These are phyloP conservation scores for Hura crepitans DNA, from an alignment of 441 rosid species.

Conservation along the genomic window DNA sequence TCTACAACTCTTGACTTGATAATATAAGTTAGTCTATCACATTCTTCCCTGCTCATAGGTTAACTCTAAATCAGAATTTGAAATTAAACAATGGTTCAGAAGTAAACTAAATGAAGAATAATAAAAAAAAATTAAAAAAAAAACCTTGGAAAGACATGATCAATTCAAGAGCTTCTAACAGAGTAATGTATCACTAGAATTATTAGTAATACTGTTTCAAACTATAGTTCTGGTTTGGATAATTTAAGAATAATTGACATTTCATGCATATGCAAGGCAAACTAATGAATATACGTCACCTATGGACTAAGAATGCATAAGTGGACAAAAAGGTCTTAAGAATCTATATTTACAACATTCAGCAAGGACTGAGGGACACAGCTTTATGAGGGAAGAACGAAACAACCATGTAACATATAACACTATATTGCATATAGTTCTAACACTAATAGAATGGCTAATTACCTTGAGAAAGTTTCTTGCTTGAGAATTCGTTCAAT, in stretches of 20 bases:
- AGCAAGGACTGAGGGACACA: conserved; percentile 1
- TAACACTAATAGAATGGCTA: conserved; percentile 6
- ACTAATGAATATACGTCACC: not conserved
- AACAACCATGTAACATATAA: conserved; percentile 14
- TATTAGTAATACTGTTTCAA: conserved; percentile 1
- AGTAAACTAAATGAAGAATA: conserved; percentile 1
- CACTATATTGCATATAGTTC: no score
- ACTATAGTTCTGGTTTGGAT: conserved; percentile 9
- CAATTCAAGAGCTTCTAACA: not conserved
- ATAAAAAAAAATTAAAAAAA: not conserved
- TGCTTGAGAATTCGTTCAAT: conserved; percentile 73
- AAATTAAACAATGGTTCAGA: conserved; percentile 16
- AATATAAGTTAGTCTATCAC: conserved; percentile 54
- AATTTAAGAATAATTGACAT: not conserved
- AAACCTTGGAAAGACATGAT: not conserved
- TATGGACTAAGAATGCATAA: not conserved
- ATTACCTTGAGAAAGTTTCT: conserved; percentile 81
- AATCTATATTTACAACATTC: not conserved
- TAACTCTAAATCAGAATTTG: conserved; percentile 23
- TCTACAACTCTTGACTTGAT: conserved; percentile 70
- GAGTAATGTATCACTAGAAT: not conserved
- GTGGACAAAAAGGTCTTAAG: not conserved
- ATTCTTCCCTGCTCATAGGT: conserved; percentile 73
- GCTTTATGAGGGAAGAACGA: no score
- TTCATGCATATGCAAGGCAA: conserved; percentile 6